Evolutionary conservation across 768 basidiomycete species (phyloP).

Genomic region (Lepiota brunneoincarnata): DNA sequence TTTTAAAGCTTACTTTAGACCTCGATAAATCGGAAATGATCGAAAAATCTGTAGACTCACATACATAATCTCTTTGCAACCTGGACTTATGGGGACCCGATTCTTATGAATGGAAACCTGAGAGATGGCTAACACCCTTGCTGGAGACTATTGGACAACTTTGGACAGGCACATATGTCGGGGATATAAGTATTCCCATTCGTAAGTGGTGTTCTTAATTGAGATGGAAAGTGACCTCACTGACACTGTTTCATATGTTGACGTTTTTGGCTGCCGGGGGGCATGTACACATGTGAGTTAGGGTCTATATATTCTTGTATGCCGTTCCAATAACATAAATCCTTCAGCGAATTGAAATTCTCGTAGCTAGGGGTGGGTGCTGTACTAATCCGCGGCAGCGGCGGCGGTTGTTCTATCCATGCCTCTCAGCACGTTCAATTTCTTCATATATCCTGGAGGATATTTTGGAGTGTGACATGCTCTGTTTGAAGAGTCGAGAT

Average conservation of each 20-base stretch:
- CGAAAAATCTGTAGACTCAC: constrained; percentile 34
- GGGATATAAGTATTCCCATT: constrained; percentile 11
- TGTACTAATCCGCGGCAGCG: neutral
- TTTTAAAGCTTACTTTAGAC: constrained; percentile 34
- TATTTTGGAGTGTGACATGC: too few relatives aligned
- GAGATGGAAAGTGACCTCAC: too few relatives aligned
- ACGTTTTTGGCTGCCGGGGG: constrained; percentile 4
- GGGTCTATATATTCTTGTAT: too few relatives aligned
- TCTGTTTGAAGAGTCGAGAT: too few relatives aligned
- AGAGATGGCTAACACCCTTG: constrained; percentile 13
- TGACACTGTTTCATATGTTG: neutral
- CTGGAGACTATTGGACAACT: constrained; percentile 1
- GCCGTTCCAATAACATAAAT: too few relatives aligned
- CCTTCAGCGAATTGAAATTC: constrained; percentile 12
- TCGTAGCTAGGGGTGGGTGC: constrained; percentile 12
- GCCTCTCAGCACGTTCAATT: constrained; percentile 22
- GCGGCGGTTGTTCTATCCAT: constrained; percentile 21
- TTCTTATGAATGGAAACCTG: constrained; percentile 15
- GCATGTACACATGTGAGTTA: neutral
- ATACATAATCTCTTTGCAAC: too few relatives aligned
- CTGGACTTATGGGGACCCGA: constrained; percentile 17
- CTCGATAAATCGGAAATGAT: constrained; percentile 32
- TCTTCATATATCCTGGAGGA: constrained; percentile 6
- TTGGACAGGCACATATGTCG: constrained; percentile 11
- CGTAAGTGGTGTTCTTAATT: too few relatives aligned